Base-by-base conservation (phyloP, 805 yeast species). In the Sugiyamaella qingdaonensis region DNA sequence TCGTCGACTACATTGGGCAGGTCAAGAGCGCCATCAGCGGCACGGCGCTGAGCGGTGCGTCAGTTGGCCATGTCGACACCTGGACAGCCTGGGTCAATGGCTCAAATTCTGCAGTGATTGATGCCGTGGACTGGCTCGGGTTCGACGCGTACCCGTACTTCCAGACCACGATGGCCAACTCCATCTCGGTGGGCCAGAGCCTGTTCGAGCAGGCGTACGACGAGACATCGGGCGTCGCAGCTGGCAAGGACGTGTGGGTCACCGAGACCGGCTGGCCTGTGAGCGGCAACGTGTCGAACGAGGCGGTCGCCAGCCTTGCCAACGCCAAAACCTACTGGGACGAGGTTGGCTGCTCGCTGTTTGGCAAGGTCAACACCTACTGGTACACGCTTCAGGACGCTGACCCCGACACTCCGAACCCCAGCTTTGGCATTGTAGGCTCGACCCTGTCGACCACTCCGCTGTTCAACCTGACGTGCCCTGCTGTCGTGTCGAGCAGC, bases 251-350 rank as follows among this genome's bases (percentile, higher is more conserved):
- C 47, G 86, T 88, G 76, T 87, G 88, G 86, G 90, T 88, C 67
- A 95, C 95, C 73, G 96, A 88, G 75, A 88, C 96, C 58, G 96
- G 96, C 61, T 87, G 95, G 94, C 94, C 95, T 68, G 77, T 92
- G 34, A 80, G 79, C 9, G 96, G 96, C 72, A 76, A 88, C 49
- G 68, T 73, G 63, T 86, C 71, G 60, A 88, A 82, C 67, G 49
- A 65, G 60, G 73, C 94, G 51, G 67, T 72, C 29, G 94, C 95
- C 68, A 48, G 82, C 62, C 76, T 79, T 55, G 74, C 64, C 36
- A 87, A 87, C 63, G 95, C 95, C 56, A 70, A 76, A 65, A 69
- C 73, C 58, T 88, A 76, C 79, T 88, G 90, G 91, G 78, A 81
- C 67, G 80, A 86, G 59, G 91, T 87, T 61, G 75, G 88, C 60